These are phyloP conservation scores for Pyrus bretschneideri DNA, from an alignment of 306 rosid genomes.

Conservation along the genomic window DNA sequence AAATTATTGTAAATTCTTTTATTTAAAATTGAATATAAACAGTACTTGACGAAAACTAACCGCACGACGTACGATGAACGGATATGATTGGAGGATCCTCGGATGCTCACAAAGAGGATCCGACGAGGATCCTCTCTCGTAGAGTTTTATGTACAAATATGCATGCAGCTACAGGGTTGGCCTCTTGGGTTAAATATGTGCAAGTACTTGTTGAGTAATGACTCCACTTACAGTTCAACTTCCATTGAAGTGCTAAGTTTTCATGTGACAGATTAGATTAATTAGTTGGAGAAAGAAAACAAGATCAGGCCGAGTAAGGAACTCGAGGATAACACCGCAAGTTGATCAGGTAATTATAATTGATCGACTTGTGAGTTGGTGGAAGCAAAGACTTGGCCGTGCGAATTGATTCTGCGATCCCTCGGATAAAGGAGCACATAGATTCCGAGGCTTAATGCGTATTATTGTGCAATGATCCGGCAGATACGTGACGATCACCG, in stretches of 20 bases:
- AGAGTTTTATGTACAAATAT: neutral
- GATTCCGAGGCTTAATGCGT: too few relatives aligned
- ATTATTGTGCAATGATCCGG: too few relatives aligned
- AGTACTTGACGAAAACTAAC: rapidly evolving
- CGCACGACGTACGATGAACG: too few relatives aligned
- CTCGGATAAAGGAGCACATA: too few relatives aligned
- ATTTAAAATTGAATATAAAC: too few relatives aligned
- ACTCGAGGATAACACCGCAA: conserved; percentile 20
- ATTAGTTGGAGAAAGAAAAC: conserved; percentile 17
- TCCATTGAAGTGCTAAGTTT: too few relatives aligned
- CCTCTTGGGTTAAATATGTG: neutral
- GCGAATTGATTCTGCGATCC: neutral
- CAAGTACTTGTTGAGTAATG: neutral
- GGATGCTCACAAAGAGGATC: too few relatives aligned
- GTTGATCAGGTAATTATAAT: conserved; percentile 21
- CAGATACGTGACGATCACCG: too few relatives aligned
- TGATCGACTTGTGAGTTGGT: neutral
- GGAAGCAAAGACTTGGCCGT: conserved; percentile 25
- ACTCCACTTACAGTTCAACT: too few relatives aligned
- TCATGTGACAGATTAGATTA: neutral
- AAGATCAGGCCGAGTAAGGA: conserved; percentile 16
- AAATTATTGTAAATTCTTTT: too few relatives aligned
- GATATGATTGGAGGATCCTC: rapidly evolving
- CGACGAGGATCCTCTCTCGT: too few relatives aligned
- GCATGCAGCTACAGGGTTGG: neutral